phyloP scores from a whole-genome alignment of 495 filamentous ascomycete genomes.

The Trichoderma virens region DNA sequence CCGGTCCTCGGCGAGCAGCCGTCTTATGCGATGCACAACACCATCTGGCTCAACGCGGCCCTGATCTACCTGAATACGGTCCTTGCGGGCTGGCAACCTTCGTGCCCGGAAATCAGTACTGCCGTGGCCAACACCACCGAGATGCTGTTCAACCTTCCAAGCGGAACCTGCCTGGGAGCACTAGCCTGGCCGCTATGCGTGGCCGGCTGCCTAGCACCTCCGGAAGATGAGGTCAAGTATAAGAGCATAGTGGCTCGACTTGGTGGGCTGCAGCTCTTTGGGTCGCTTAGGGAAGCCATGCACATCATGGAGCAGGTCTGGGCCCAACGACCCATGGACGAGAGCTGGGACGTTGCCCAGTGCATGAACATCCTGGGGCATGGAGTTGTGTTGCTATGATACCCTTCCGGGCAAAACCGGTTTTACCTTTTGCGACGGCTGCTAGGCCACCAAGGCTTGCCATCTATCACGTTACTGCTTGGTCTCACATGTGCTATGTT shows the following conservation, averaged over 20 bases:
- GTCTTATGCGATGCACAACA: slow-evolving; percentile 12
- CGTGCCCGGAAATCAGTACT: slow-evolving; percentile 27
- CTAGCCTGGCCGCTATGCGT: slow-evolving; percentile 45
- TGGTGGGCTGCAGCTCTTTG: slow-evolving; percentile 35
- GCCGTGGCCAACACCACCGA: slow-evolving; percentile 29
- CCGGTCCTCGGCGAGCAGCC: slow-evolving; percentile 11
- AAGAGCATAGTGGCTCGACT: slow-evolving; percentile 30
- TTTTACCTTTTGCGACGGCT: too few species aligned
- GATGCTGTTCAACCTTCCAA: slow-evolving; percentile 23
- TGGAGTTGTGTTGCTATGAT: slow-evolving; percentile 32
- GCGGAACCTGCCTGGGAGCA: slow-evolving; percentile 26
- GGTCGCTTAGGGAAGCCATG: slow-evolving; percentile 38
- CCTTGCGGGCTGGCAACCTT: slow-evolving; percentile 46
- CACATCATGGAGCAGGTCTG: slow-evolving; percentile 46
- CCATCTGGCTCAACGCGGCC: slow-evolving; percentile 41
- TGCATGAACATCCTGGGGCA: slow-evolving; percentile 31
- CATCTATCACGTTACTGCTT: too few species aligned
- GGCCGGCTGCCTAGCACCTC: slow-evolving; percentile 42
- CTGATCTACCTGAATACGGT: slow-evolving; percentile 43
- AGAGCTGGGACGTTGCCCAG: slow-evolving; percentile 30
- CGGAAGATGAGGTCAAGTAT: slow-evolving; percentile 34
- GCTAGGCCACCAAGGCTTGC: too few species aligned
- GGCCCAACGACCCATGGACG: slow-evolving; percentile 28
- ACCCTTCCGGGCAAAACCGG: neutral
- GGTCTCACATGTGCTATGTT: too few species aligned